These are phyloP conservation scores for Gynostemma pentaphyllum DNA, from an alignment of 306 rosid species.

Conservation along the genomic window DNA sequence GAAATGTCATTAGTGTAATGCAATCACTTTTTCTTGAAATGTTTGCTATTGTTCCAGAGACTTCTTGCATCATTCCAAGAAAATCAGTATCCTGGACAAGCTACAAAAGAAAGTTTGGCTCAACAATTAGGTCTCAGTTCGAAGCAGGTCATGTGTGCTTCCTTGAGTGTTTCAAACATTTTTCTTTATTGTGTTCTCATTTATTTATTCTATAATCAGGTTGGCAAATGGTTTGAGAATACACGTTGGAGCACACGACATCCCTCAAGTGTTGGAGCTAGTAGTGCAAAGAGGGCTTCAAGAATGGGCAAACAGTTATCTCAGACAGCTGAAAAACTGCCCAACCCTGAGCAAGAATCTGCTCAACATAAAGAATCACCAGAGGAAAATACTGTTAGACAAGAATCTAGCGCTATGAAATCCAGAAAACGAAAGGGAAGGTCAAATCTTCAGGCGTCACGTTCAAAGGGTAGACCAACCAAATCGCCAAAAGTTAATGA, in stretches of 20 bases:
- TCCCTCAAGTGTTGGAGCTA: slow-evolving; percentile 22
- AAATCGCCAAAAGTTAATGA: slow-evolving; percentile 17
- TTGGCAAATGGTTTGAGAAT: slow-evolving; percentile 88
- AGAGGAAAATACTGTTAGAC: slow-evolving; percentile 13
- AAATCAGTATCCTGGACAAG: slow-evolving; percentile 72
- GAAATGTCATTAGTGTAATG: neutral
- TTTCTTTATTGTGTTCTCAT: neutral
- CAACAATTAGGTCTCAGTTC: slow-evolving; percentile 58
- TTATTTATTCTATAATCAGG: slow-evolving; percentile 28
- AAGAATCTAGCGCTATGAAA: slow-evolving; percentile 21
- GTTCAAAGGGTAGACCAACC: slow-evolving; percentile 16
- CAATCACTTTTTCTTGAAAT: neutral
- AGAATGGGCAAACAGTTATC: slow-evolving; percentile 11
- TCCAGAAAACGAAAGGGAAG: slow-evolving; percentile 51
- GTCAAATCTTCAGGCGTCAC: slow-evolving; percentile 29
- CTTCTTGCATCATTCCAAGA: slow-evolving; percentile 63
- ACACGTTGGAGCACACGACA: slow-evolving; percentile 60
- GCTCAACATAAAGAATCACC: slow-evolving; percentile 19
- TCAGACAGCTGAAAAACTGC: slow-evolving; percentile 8
- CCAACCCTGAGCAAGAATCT: slow-evolving; percentile 12
- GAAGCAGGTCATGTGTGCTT: slow-evolving; percentile 44
- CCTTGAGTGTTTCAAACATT: neutral
- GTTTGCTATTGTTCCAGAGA: slow-evolving; percentile 33
- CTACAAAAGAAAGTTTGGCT: slow-evolving; percentile 65
- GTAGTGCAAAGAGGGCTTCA: slow-evolving; percentile 24